phyloP scores from a whole-genome alignment of 345 rosid species.

The Gossypium arboreum region DNA sequence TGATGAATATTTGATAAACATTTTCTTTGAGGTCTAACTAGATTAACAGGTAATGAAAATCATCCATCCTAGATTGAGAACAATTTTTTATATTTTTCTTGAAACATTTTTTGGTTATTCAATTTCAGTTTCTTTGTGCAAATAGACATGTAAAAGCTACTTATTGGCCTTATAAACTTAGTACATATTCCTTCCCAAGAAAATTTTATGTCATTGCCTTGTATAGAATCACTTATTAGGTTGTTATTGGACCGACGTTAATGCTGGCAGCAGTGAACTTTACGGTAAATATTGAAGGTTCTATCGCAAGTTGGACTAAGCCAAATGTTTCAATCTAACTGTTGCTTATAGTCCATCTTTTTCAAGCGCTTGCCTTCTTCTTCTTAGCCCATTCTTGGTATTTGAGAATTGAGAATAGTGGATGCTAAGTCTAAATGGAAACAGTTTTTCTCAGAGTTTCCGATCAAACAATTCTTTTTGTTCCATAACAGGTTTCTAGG shows the following conservation, averaged over 20 bases:
- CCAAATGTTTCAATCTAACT: neutral
- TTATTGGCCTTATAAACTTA: neutral
- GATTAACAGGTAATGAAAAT: neutral
- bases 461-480: neutral
- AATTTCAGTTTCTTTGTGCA: neutral
- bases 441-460: neutral
- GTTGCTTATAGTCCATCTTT: neutral
- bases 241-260: neutral
- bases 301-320: constrained; percentile 3
- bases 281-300: neutral
- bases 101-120: neutral
- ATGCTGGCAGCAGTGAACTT: neutral
- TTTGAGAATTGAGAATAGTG: neutral
- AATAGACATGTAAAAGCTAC: neutral
- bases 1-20: neutral
- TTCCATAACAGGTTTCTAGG: neutral
- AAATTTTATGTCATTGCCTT: neutral
- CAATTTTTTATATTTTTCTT: neutral
- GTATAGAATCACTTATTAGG: neutral
- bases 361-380: neutral
- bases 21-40: neutral
- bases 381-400: neutral
- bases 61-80: neutral
- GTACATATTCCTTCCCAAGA: neutral
- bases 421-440: neutral